Base-by-base conservation (phyloP, 176 grass and related monocot genomes). In the Rhynchospora tenuis region DNA sequence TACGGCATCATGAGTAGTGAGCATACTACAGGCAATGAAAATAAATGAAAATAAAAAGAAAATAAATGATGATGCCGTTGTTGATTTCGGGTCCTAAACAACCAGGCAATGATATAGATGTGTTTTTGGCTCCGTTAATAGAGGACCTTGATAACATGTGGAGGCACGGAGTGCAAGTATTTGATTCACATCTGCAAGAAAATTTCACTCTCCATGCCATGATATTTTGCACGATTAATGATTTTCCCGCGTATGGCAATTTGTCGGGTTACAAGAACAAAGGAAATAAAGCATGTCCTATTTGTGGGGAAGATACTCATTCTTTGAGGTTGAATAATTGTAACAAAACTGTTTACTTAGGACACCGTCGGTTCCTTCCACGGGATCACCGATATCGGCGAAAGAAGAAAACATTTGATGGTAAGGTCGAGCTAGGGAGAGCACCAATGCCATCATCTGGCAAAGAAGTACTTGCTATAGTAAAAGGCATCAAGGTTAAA, bases 21-120 rank as follows among this genome's bases (percentile, higher is more conserved):
- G 20, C 77, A 89, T n/a, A 89, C 65, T 55, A 85, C 70, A 27
- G 59, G 80, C 16, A 69, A 29, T 68, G 31, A n/a, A n/a, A n/a
- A n/a, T n/a, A n/a, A n/a, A n/a, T n/a, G n/a, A n/a, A n/a, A 0
- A 83, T 65, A 20, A 83, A 69, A 6, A 24, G 19, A n/a, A 81
- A 81, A 9, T 81, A 42, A 11, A 62, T 81, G 0, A 16, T 61
- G 11, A 60, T 81, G 54, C 14, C 33, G 2, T 57, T 57, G 17
- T 4, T 57, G 0, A 19, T 57, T 16, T 15, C 15, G 14, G 55
- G 55, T 5, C 55, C 55, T 15, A 57, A 57, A 57, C 4, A 57
- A 57, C 55, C 13, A 13, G 55, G 55, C 0, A 57, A 19, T 5
- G 55, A 57, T 5, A 57, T 57, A 57, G 55, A 57, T 57, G 55